Percentiles rank a stretch among this genome's conserved stretches.
These are phyloP conservation scores for Cardamine resedifolia DNA, from an alignment of 345 rosid genomes.

Conservation along the genomic window DNA sequence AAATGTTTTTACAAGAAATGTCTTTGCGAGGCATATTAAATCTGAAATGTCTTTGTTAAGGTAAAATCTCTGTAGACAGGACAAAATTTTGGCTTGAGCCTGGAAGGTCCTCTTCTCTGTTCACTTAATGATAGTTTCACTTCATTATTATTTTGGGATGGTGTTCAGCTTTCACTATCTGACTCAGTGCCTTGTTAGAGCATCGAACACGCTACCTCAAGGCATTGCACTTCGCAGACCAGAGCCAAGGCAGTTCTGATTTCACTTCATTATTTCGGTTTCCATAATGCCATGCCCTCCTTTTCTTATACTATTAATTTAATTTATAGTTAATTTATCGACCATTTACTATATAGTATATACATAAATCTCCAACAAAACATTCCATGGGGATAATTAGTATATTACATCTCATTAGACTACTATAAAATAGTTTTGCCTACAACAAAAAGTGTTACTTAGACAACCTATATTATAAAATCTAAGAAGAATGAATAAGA, in stretches of 20 bases:
- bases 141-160: not conserved
- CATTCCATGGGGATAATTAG: not conserved
- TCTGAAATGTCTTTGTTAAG: not conserved
- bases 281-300: not conserved
- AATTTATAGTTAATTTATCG: too few relatives aligned
- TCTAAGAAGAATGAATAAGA: not conserved
- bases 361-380: not conserved
- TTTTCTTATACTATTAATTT: too few relatives aligned
- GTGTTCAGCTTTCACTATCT: not conserved
- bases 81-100: not conserved
- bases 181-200: not conserved
- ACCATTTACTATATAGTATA: too few relatives aligned
- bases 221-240: not conserved
- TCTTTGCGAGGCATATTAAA: not conserved
- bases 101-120: not conserved
- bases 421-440: too few relatives aligned
- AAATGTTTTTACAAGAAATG: too few relatives aligned
- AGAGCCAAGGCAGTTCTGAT: not conserved
- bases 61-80: not conserved
- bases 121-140: not conserved
- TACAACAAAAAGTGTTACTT: not conserved
- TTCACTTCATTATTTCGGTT: not conserved
- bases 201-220: not conserved
- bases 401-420: too few relatives aligned
- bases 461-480: not conserved